phyloP scores from a whole-genome alignment of 2,329 filamentous ascomycete species.

The Pseudogymnoascus sp. region DNA sequence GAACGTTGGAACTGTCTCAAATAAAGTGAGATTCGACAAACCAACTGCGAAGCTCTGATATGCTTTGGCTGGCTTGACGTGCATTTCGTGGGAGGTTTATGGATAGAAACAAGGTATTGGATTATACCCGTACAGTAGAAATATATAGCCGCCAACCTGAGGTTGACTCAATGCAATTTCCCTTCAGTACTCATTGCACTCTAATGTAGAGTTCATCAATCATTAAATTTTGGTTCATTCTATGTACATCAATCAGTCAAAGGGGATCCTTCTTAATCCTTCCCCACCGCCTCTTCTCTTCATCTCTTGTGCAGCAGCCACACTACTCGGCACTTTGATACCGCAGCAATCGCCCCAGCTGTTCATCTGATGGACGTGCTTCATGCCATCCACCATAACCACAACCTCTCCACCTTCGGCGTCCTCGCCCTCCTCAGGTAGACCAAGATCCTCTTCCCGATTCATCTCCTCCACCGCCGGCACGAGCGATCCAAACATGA shows the following conservation, averaged over 20 bases:
- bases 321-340: constrained; percentile 90
- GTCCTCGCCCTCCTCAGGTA: constrained; percentile 41
- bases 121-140: constrained; percentile 2
- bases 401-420: constrained; percentile 50
- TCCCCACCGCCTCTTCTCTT: constrained; percentile 60
- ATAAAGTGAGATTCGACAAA: constrained; percentile 40
- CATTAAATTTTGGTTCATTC: constrained; percentile 2
- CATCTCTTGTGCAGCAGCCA: constrained; percentile 84
- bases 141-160: constrained; percentile 1
- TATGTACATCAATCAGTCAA: constrained; percentile 48
- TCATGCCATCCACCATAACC: constrained; percentile 57
- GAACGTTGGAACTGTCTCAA: constrained; percentile 52
- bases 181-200: not conserved
- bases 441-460: constrained; percentile 46
- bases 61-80: not conserved
- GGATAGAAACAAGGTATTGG: constrained; percentile 7
- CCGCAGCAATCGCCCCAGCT: constrained; percentile 96
- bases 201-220: not conserved
- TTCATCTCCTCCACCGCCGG: constrained; percentile 78
- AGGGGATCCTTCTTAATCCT: constrained; percentile 66
- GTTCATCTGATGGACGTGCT: constrained; percentile 62
- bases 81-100: constrained; percentile 3
- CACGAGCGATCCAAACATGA: constrained; percentile 81
- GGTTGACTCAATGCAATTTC: constrained; percentile 1
- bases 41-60: constrained; percentile 31